A percentile compares a stretch with the other conserved stretches of the same genome.
These are phyloP conservation scores for Nicotiana attenuata DNA, from an alignment of 257 asterid genomes.

Conservation along the genomic window DNA sequence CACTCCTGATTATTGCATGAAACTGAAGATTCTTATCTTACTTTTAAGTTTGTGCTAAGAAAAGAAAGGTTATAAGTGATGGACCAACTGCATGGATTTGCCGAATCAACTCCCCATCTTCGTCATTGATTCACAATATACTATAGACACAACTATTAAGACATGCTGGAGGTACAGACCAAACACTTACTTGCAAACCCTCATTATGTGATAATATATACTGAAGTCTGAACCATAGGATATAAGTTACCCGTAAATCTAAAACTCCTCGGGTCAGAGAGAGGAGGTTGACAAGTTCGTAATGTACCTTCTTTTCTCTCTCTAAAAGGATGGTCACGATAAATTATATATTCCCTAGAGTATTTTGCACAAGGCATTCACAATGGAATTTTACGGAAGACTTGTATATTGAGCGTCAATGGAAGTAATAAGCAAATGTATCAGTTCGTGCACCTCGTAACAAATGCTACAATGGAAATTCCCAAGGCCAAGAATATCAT, in stretches of 20 bases:
- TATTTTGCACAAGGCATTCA: background rate
- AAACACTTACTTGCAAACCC: background rate
- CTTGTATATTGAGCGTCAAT: background rate
- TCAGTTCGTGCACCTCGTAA: background rate
- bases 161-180: background rate
- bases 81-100: slow-evolving; percentile 11
- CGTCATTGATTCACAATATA: background rate
- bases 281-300: background rate
- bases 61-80: background rate
- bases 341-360: background rate
- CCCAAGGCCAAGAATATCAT: background rate
- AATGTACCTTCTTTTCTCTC: background rate
- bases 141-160: background rate
- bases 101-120: background rate
- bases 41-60: background rate
- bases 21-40: background rate
- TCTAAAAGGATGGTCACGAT: background rate
- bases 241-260: background rate
- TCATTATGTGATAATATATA: background rate
- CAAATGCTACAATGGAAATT: background rate
- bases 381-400: background rate
- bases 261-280: background rate
- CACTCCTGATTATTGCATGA: slow-evolving; percentile 1
- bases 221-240: background rate
- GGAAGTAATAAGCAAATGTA: background rate